Percentiles rank a stretch among this genome's conserved stretches.
These are phyloP conservation scores for Camellia lanceoleosa DNA, from an alignment of 148 eudicot genomes.

Conservation along the genomic window DNA sequence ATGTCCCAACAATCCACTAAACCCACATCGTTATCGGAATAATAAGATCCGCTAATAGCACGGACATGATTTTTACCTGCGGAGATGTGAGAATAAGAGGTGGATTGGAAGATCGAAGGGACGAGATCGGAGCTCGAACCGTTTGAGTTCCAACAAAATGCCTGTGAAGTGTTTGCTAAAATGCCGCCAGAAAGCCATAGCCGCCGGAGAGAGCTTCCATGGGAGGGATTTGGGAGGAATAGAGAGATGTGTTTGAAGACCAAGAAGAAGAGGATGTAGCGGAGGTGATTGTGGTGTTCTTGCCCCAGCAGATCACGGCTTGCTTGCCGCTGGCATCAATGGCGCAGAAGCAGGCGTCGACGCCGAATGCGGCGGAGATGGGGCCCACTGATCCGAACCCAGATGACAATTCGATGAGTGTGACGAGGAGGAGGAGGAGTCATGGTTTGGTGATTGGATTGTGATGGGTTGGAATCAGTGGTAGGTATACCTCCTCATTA, in stretches of 20 bases:
- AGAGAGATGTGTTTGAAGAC: conserved; percentile 16
- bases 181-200: conserved; percentile 70
- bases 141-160: conserved; percentile 60
- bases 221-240: conserved; percentile 45
- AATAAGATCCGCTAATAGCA: conserved; percentile 70
- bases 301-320: conserved; percentile 73
- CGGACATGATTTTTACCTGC: conserved; percentile 82
- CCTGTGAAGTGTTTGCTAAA: conserved; percentile 62
- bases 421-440: conserved; percentile 17
- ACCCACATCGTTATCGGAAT: conserved; percentile 41
- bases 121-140: conserved; percentile 56
- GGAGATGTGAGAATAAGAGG: conserved; percentile 60
- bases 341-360: conserved; percentile 69
- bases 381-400: conserved; percentile 92
- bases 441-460: conserved; percentile 13
- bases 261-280: conserved; percentile 14
- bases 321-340: conserved; percentile 95
- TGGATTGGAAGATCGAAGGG: conserved; percentile 35
- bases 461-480: conserved; percentile 16
- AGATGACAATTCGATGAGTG: conserved; percentile 24
- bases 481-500: no score
- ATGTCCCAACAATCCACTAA: conserved; percentile 88
- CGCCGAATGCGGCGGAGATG: conserved; percentile 69
- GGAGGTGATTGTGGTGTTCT: conserved; percentile 22
- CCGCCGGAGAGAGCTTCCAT: conserved; percentile 82